A percentile compares a stretch with the other conserved stretches of the same genome.
These are phyloP conservation scores for Exserohilum turcica DNA, from an alignment of 2,329 filamentous ascomycete species.

Conservation along the genomic window DNA sequence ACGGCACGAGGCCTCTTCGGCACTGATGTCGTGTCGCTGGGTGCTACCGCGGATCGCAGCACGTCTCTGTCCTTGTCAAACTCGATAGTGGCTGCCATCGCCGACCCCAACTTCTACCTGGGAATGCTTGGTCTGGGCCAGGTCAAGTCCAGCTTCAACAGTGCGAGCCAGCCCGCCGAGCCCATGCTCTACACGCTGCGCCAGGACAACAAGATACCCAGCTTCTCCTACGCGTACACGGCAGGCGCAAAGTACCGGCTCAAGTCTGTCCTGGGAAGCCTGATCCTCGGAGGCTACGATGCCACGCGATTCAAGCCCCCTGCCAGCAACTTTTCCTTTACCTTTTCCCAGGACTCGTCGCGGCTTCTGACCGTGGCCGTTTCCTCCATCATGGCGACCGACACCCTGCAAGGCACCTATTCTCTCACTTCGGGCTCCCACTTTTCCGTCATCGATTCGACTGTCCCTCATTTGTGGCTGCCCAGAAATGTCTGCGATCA, in stretches of 20 bases:
- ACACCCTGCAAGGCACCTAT: constrained; percentile 42
- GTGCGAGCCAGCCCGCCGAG: constrained; percentile 30
- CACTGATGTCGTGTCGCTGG: constrained; percentile 38
- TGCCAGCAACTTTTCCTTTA: constrained; percentile 38
- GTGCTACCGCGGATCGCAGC: constrained; percentile 24
- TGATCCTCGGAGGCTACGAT: constrained; percentile 52
- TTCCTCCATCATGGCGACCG: constrained; percentile 39
- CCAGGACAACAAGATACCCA: constrained; percentile 39
- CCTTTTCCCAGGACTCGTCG: constrained; percentile 40
- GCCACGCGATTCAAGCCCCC: constrained; percentile 43
- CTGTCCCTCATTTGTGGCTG: constrained; percentile 50
- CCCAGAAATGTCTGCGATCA: constrained; percentile 47
- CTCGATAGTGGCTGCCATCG: constrained; percentile 39
- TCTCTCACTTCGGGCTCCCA: constrained; percentile 38
- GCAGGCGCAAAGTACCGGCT: constrained; percentile 44
- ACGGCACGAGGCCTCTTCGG: constrained; percentile 39
- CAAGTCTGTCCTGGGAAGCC: constrained; percentile 42
- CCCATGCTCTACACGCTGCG: constrained; percentile 38
- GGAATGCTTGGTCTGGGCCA: constrained; percentile 39
- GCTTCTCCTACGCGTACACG: constrained; percentile 44
- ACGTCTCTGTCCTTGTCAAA: constrained; percentile 28
- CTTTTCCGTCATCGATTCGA: constrained; percentile 50
- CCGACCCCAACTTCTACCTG: constrained; percentile 38
- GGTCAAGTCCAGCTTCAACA: constrained; percentile 38
- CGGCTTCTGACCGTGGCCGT: constrained; percentile 42